These are phyloP conservation scores for Agrocybe pediades DNA, from an alignment of 768 basidiomycete genomes.

Conservation along the genomic window DNA sequence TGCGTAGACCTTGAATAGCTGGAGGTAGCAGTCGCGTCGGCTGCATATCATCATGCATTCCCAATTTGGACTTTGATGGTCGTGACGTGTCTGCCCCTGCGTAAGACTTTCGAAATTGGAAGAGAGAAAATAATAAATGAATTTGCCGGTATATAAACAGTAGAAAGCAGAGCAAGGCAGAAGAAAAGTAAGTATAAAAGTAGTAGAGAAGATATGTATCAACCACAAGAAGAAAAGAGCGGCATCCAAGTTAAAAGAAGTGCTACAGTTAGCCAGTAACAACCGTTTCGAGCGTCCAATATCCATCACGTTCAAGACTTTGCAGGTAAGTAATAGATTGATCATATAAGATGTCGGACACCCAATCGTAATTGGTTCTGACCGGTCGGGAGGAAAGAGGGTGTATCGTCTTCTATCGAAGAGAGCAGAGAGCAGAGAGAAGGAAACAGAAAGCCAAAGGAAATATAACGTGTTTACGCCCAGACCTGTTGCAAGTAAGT, in stretches of 20 bases:
- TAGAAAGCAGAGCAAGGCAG: constrained; percentile 23
- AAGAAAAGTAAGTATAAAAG: constrained; percentile 28
- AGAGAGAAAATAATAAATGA: constrained; percentile 28
- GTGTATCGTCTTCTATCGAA: constrained; percentile 16
- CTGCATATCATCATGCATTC: neutral
- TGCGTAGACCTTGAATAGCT: constrained; percentile 4
- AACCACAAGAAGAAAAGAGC: constrained; percentile 22
- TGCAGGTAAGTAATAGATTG: constrained; percentile 58
- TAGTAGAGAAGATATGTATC: constrained; percentile 32
- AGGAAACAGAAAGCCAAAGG: constrained; percentile 5
- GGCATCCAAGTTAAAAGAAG: constrained; percentile 27
- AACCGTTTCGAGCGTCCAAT: constrained; percentile 62
- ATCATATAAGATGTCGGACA: constrained; percentile 50
- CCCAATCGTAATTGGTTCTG: constrained; percentile 17
- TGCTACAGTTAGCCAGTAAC: constrained; percentile 50
- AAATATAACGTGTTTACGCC: constrained; percentile 57
- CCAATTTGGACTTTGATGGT: constrained; percentile 21
- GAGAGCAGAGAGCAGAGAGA: constrained; percentile 6
- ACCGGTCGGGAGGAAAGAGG: constrained; percentile 18
- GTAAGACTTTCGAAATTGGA: constrained; percentile 4
- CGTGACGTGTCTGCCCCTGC: constrained; percentile 11
- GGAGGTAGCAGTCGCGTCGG: constrained; percentile 13
- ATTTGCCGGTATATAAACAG: constrained; percentile 52
- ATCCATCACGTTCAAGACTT: constrained; percentile 36
- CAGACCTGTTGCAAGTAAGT: constrained; percentile 58